Base-by-base conservation (phyloP, 495 filamentous ascomycete genomes). In the Mytilinidion resinicola region DNA sequence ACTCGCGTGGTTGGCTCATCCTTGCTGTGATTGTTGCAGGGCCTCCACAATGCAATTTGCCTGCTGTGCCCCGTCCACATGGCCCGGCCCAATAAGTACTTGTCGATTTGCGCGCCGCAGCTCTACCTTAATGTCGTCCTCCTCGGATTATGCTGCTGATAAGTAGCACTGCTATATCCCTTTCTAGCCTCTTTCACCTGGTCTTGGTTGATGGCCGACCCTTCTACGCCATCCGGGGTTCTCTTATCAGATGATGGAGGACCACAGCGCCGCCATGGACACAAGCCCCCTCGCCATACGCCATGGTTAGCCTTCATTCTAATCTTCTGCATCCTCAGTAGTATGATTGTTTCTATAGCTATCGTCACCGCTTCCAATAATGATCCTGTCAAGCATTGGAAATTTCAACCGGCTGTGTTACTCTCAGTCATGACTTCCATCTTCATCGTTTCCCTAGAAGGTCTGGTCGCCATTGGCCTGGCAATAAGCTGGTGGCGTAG, bases 401-500 rank as follows among this genome's bases (percentile, higher is more conserved):
- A 30, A 25, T 25, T 49, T 30, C 9, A 19, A 49, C 46, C 46
- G 14, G 46, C 46, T 14, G 46, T 49, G 33, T 49, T 20, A 30
- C 46, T 49, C 46, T 49, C 46, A 30, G 12, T 49, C 20, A 49
- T 49, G 46, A 25, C 46, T 4, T 49, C 46, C 46, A 49, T 49
- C 14, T 49, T 49, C 21, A 25, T n/a, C 21, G 19, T 49, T 25
- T 25, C 20, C 8, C 61, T 64, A 9, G 57, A 57, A 4, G 39
- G 37, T 0, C 53, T 64, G 4, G 51, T 64, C 46, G 38, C 52
- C 0, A 34, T 47, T 30, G 61, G 61, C 3, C 25, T 64, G 34
- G 53, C 61, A 9, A 43, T 64, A 20, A 52, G 51, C n/a, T 64
- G 61, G 61, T 64, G 61, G 61, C 59, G 57, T 25, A 64, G 51